Base-by-base conservation (phyloP, 306 rosid species). In the Gynostemma pentaphyllum region DNA sequence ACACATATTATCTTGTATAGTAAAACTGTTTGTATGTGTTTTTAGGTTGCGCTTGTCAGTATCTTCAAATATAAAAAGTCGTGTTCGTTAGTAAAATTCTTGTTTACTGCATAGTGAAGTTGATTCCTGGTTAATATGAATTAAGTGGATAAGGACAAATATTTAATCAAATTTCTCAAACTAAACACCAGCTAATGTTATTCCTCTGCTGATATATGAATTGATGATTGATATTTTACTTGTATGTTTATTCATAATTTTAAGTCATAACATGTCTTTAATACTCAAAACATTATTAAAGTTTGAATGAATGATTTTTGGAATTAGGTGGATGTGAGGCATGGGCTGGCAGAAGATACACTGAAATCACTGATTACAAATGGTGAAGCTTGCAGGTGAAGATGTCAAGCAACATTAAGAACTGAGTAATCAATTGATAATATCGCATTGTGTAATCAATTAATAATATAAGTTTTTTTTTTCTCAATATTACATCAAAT, bases 301-400 rank as follows among this genome's bases (percentile, higher is more conserved):
- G 59, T 53, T 73, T 74, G 16, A 18, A 45, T 41, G 19, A 10
- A 16, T 7, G 14, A 53, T 64, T 5, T 46, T 36, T 66, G 72
- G 54, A 66, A 51, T 66, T 52, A 91, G 98, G 88, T 91, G 81
- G 82, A 79, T 70, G 79, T 82, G 49, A 83, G 75, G 70, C 76
- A 78, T 62, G 98, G 98, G 64, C 92, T 83, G 59, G 98, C 96
- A 15, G 84, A 70, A 15, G 90, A 88, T 72, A 64, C 80, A 46
- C 84, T 88, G 26, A 80, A 80, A 68, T 83, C 83, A 67, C 56
- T 91, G 74, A 82, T 91, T 76, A 63, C 74, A 66, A 81, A 77
- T 21, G 98, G 90, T 49, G 98, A 85, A 80, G 73, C 81, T 26
- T 78, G 90, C 73, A 91, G 98, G 98, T 88, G 84, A 74, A 30